phyloP scores from a whole-genome alignment of 2,329 filamentous ascomycete species.

The Amylocarpus encephaloides region DNA sequence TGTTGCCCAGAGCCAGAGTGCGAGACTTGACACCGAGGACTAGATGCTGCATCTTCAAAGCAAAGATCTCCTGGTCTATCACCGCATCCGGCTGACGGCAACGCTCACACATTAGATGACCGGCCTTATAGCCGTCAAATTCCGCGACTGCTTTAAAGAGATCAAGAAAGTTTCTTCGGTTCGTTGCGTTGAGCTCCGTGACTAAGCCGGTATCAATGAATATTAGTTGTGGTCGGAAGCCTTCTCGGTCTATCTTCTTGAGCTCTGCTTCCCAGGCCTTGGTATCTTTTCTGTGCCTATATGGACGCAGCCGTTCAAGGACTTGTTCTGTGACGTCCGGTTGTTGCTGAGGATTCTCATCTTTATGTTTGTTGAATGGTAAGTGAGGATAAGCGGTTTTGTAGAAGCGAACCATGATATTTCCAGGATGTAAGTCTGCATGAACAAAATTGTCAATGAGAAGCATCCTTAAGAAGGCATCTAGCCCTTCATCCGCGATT shows the following conservation, averaged over 20 bases:
- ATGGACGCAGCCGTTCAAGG: conserved; percentile 70
- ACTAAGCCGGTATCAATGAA: conserved; percentile 97
- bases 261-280: conserved; percentile 70
- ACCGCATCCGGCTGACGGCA: conserved; percentile 90
- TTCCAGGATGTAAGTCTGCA: conserved; percentile 91
- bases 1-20: conserved; percentile 85
- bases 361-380: conserved; percentile 36
- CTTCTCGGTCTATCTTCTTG: conserved; percentile 71
- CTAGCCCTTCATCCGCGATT: conserved; percentile 88
- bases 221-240: conserved; percentile 87
- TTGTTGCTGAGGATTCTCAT: conserved; percentile 39
- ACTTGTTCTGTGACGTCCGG: conserved; percentile 84
- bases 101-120: conserved; percentile 90
- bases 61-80: conserved; percentile 82
- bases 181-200: conserved; percentile 81
- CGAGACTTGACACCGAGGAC: conserved; percentile 84
- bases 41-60: conserved; percentile 93
- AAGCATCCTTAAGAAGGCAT: conserved; percentile 94
- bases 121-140: conserved; percentile 93
- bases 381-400: conserved; percentile 69
- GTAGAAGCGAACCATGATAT: conserved; percentile 99
- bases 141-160: conserved; percentile 94
- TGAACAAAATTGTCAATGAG: conserved; percentile 97
- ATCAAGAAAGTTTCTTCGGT: conserved; percentile 86
- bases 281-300: conserved; percentile 54